Evolutionary conservation across 768 basidiomycete species (phyloP), one percentile per base, ranked within the genome.

Genomic region (Hirschioporus abietinus): DNA sequence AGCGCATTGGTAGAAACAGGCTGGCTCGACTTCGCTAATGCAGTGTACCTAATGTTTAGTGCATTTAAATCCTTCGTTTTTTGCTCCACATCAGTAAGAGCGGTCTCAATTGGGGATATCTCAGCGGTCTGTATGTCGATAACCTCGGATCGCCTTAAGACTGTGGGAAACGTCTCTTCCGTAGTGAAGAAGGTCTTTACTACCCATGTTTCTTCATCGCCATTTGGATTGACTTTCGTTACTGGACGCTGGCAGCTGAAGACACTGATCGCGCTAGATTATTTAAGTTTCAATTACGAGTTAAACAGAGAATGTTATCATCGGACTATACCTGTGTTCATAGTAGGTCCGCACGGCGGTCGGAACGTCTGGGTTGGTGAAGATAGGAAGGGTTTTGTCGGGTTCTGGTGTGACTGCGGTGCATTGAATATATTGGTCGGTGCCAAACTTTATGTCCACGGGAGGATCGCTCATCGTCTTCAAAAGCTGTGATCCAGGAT

Each of bases 181-280:
- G 93, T 95, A 2, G 88, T 91, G 73, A 86, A 90, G 71, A 86
- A 88, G 0, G 91, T 93, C 79, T 96, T 98, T 74, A 97, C 95
- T 0, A 89, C 77, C 95, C 95, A 97, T 0, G 84, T 76, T 74
- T 93, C 91, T 74, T 92, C 89, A 30, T 78, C 80, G 8, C 88
- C 87, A 69, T 92, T 88, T 27, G 85, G 81, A 64, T 82, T 84
- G 9, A 80, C 74, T 74, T 88, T 92, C 65, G 84, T 83, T 59
- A 91, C 78, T 35, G 88, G 88, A 6, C 92, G 84, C 1, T 85
- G 86, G 64, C 86, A 90, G 65, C 90, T 91, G 78, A 98, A 99
- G 4, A 88, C 71, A 69, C 90, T 91, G 76, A 96, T 87, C 26
- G 88, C 90, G 74, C 96, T 95, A 66, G 36, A 62, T 52, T 26